Evolutionary conservation across 2,329 filamentous ascomycete species (phyloP).

Genomic region (Fragosphaeria purpurea): DNA sequence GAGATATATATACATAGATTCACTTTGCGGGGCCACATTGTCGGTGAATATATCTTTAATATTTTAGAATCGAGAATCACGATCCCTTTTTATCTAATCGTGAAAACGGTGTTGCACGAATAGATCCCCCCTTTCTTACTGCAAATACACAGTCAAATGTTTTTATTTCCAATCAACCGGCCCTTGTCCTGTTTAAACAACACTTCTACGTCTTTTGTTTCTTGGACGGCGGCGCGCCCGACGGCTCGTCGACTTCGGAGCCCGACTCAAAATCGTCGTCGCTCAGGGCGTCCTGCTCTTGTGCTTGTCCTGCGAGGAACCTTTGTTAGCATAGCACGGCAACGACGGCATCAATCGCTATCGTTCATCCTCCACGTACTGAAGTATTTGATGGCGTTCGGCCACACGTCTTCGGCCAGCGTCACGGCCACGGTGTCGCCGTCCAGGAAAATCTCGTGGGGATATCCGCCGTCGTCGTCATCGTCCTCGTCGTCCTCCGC

Average conservation of each 20-base stretch:
- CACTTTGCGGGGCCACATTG: not conserved
- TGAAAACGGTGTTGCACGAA: too few species aligned
- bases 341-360: too few species aligned
- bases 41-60: too few species aligned
- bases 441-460: constrained; percentile 76
- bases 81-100: too few species aligned
- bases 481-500: constrained; percentile 35
- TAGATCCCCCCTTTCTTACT: too few species aligned
- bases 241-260: constrained; percentile 42
- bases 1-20: not conserved
- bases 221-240: constrained; percentile 31
- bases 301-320: constrained; percentile 50
- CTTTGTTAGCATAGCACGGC: constrained; percentile 24
- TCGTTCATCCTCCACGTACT: constrained; percentile 44
- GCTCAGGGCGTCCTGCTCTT: constrained; percentile 55
- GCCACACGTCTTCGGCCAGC: constrained; percentile 81
- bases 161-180: not conserved
- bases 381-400: constrained; percentile 82
- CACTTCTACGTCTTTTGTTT: constrained; percentile 27
- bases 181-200: too few species aligned
- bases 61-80: too few species aligned
- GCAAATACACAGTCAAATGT: too few species aligned
- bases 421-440: constrained; percentile 74
- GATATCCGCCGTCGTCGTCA: constrained; percentile 46
- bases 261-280: constrained; percentile 61